These are phyloP conservation scores for Suhomyces sp. DNA, from an alignment of 805 yeast species.

Conservation along the genomic window DNA sequence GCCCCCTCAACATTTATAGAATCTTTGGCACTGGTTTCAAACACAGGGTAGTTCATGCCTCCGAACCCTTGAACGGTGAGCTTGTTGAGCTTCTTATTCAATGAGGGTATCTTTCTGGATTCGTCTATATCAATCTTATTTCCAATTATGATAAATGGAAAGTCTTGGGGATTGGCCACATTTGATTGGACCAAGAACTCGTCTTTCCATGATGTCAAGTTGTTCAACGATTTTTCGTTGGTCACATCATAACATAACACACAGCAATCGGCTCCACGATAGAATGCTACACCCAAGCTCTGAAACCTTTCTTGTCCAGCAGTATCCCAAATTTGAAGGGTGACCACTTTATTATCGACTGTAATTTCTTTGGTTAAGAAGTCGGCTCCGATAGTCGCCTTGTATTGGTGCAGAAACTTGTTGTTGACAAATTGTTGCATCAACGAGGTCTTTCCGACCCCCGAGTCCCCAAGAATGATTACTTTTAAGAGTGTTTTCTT, in stretches of 20 bases:
- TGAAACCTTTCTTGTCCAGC: conserved; percentile 99
- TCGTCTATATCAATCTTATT: conserved; percentile 95
- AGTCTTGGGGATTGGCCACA: conserved; percentile 88
- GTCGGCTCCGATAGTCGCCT: conserved; percentile 98
- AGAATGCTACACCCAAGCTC: conserved; percentile 93
- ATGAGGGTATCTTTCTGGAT: conserved; percentile 67
- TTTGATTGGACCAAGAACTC: conserved; percentile 93
- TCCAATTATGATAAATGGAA: conserved; percentile 94
- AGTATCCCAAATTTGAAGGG: conserved; percentile 94
- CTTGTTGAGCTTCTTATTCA: conserved; percentile 49
- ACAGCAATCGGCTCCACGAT: conserved; percentile 97
- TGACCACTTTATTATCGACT: conserved; percentile 78
- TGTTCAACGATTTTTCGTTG: conserved; percentile 88
- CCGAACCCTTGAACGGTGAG: conserved; percentile 49
- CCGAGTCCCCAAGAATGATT: conserved; percentile 93
- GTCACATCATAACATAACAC: conserved; percentile 95
- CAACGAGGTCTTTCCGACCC: conserved; percentile 94
- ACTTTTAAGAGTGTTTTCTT: conserved; percentile 79
- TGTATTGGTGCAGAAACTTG: conserved; percentile 91
- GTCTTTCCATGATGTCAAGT: conserved; percentile 88
- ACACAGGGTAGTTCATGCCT: conserved; percentile 72
- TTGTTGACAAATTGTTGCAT: conserved; percentile 97
- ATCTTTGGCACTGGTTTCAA: conserved; percentile 97
- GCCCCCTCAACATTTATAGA: conserved; percentile 94
- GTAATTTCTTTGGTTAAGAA: conserved; percentile 87